These are phyloP conservation scores for Claviceps citrina DNA, from an alignment of 2,329 filamentous ascomycete species.

Conservation along the genomic window DNA sequence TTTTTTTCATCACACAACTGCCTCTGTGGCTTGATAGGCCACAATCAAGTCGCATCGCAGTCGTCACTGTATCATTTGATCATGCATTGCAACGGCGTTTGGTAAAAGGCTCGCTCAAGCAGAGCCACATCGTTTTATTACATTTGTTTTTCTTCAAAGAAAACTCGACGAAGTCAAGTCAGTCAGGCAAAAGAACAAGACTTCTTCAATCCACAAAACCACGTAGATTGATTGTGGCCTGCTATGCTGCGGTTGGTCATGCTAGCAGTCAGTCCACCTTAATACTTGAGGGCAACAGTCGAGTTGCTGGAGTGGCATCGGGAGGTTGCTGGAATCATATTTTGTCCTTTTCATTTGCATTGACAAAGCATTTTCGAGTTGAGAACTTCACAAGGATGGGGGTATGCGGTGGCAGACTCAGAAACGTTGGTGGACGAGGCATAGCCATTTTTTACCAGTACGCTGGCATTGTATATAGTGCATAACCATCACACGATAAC, in stretches of 20 bases:
- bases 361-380: not conserved
- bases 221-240: conserved; percentile 25
- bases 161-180: conserved; percentile 14
- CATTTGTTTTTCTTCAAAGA: not conserved
- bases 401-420: not conserved
- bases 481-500: not conserved
- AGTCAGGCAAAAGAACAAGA: conserved; percentile 24
- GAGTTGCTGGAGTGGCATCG: conserved; percentile 9
- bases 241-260: conserved; percentile 5
- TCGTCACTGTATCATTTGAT: conserved; percentile 24
- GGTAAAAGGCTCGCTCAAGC: conserved; percentile 18
- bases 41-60: conserved; percentile 8
- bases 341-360: not conserved
- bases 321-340: not conserved
- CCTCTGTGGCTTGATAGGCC: conserved; percentile 12
- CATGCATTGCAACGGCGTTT: conserved; percentile 48
- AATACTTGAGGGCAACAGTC: conserved; percentile 16
- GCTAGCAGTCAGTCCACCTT: conserved; percentile 12
- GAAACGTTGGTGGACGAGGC: not conserved
- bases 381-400: not conserved
- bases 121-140: conserved; percentile 15
- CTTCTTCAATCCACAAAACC: conserved; percentile 23
- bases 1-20: conserved; percentile 9
- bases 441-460: not conserved
- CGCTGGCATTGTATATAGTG: no score